These are phyloP conservation scores for Aspergillus hiratsukae DNA, from an alignment of 2,329 filamentous ascomycete species.

Conservation along the genomic window DNA sequence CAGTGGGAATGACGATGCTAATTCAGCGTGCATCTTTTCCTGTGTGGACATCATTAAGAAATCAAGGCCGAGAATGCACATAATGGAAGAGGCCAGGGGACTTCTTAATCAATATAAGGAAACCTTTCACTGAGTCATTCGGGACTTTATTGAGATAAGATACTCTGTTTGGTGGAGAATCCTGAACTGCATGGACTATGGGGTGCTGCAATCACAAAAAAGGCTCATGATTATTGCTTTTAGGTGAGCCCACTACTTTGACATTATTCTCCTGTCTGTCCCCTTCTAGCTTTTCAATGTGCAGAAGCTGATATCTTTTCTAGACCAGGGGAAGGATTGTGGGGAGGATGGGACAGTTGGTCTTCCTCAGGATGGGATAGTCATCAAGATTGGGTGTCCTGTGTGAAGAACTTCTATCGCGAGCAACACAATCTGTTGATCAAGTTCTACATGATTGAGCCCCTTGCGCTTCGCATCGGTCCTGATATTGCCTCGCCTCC, in stretches of 20 bases:
- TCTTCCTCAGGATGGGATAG: too few species aligned
- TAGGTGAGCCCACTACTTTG: conserved; percentile 38
- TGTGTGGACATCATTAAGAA: conserved; percentile 53
- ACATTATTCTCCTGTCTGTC: not conserved
- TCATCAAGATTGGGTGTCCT: too few species aligned
- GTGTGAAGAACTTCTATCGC: too few species aligned
- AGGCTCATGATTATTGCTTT: conserved; percentile 51
- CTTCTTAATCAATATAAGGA: conserved; percentile 52
- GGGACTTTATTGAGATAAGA: conserved; percentile 58
- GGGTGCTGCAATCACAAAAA: conserved; percentile 46
- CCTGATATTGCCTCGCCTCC: too few species aligned
- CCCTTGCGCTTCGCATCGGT: too few species aligned
- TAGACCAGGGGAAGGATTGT: conserved; percentile 70
- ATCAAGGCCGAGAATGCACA: conserved; percentile 63
- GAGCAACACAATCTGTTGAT: too few species aligned
- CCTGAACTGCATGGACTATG: conserved; percentile 48
- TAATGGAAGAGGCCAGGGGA: conserved; percentile 74
- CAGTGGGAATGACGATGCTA: conserved; percentile 59
- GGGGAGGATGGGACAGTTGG: too few species aligned
- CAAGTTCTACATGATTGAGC: too few species aligned
- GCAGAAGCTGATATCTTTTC: conserved; percentile 16
- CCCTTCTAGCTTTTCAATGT: not conserved
- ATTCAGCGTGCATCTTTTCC: conserved; percentile 54
- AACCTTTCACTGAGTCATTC: conserved; percentile 58
- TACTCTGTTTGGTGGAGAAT: conserved; percentile 70